These are phyloP conservation scores for Globisporangium parvum DNA, from an alignment of 352 stramenopile genomes.

Conservation along the genomic window DNA sequence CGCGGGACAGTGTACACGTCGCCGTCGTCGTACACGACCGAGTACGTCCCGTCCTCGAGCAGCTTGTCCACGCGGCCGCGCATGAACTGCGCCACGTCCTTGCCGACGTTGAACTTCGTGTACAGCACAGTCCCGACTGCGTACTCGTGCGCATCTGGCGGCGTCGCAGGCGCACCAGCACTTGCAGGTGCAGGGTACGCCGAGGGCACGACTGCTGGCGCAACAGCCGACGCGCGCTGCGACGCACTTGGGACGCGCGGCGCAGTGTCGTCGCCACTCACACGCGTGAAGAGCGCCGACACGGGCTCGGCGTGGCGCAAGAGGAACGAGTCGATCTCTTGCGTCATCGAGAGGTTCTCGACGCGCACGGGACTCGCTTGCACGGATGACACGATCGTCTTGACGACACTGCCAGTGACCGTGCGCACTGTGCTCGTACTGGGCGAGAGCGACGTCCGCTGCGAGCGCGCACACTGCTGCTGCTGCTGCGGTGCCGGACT, in stretches of 20 bases:
- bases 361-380: constrained; percentile 6
- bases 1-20: constrained; percentile 38
- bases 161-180: background rate
- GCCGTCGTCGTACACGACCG: constrained; percentile 51
- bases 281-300: constrained; percentile 1
- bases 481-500: background rate
- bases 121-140: constrained; percentile 28
- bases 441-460: constrained; percentile 4
- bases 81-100: constrained; percentile 33
- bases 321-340: constrained; percentile 8
- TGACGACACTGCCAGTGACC: background rate
- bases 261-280: constrained; percentile 1
- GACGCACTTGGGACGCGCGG: background rate
- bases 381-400: background rate
- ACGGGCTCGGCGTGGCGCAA: constrained; percentile 2
- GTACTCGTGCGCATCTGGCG: constrained; percentile 21
- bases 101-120: constrained; percentile 34
- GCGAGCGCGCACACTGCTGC: background rate
- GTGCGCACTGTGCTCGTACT: background rate
- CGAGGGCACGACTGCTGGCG: background rate
- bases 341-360: constrained; percentile 5
- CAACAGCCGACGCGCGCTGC: background rate
- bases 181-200: background rate
- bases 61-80: constrained; percentile 35
- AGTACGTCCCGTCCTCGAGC: constrained; percentile 33